Conservation (phyloP, 345 rosid species). For the Citrus glauca region DNA sequence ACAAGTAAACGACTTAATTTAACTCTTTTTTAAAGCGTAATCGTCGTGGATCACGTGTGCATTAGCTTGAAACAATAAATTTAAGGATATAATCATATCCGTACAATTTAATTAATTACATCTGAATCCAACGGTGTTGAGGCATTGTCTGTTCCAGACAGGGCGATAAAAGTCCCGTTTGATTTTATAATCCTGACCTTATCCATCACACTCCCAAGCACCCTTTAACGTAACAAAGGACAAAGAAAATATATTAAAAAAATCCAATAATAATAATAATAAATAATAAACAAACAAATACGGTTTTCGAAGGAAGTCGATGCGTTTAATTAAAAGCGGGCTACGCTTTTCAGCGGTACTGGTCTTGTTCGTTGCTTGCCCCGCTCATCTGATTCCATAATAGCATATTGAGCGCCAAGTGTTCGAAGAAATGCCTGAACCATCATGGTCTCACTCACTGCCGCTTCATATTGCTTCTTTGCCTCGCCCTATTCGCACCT, state of each 20-base stretch:
- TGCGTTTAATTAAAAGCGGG: not conserved
- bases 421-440: constrained; percentile 93
- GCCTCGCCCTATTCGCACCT: constrained; percentile 20
- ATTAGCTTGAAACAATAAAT: not conserved
- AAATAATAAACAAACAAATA: not conserved
- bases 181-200: not conserved
- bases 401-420: constrained; percentile 10
- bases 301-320: not conserved
- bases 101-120: not conserved
- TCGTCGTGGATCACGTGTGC: not conserved
- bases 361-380: constrained; percentile 63
- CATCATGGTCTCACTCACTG: constrained; percentile 64
- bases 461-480: constrained; percentile 29
- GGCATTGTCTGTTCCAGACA: not conserved
- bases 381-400: not conserved
- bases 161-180: not conserved
- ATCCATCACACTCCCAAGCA: not conserved
- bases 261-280: not conserved
- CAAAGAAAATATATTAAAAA: not conserved
- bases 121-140: not conserved
- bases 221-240: not conserved
- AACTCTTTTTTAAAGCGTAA: not conserved
- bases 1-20: not conserved
- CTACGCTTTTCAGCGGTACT: constrained; percentile 28
- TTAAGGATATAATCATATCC: not conserved